Evolutionary conservation across 768 basidiomycete species (phyloP), one percentile per base, ranked within the genome.

Genomic region (Hericium alpestre): DNA sequence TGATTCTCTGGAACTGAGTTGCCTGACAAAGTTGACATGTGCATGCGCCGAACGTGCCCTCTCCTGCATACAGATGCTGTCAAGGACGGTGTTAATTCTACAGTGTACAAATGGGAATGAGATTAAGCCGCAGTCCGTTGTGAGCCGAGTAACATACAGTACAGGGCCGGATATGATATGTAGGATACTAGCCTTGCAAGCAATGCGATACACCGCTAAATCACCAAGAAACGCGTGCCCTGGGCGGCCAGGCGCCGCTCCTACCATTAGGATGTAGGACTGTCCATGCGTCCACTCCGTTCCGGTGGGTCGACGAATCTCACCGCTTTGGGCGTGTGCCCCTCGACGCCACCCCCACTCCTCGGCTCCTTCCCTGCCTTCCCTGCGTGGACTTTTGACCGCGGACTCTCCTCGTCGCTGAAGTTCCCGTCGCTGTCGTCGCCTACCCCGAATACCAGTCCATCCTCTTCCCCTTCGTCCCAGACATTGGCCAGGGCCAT

Each of bases 401-500:
- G 43, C 4, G 43, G 43, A 46, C 12, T 20, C 43, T 46, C 43
- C 43, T 46, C 16, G 8, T 46, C 43, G 43, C 43, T 46, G 8
- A 46, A 11, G 43, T 87, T 84, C 18, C 78, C 73, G 51, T 84
- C 82, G 62, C 81, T 82, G 58, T 82, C 80, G 10, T 76, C 79
- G 4, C 83, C 87, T 53, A 87, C 74, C 46, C 75, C 82, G 66
- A 90, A 88, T 5, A 51, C 23, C n/a, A 46, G 43, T 5, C 43
- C 43, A 38, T 86, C 59, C 55, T 89, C 86, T 69, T 91, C 88
- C 25, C 82, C 78, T 62, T 86, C 86, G 59, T 90, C 84, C 87
- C 87, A 90, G 47, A 85, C 81, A 66, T 87, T 76, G 15, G 75
- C 74, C 47, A 87, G 63, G 9, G 56, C 57, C 38, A 32, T 59